Base-by-base conservation (phyloP, 768 basidiomycete genomes). In the Solioccasus polychromus region DNA sequence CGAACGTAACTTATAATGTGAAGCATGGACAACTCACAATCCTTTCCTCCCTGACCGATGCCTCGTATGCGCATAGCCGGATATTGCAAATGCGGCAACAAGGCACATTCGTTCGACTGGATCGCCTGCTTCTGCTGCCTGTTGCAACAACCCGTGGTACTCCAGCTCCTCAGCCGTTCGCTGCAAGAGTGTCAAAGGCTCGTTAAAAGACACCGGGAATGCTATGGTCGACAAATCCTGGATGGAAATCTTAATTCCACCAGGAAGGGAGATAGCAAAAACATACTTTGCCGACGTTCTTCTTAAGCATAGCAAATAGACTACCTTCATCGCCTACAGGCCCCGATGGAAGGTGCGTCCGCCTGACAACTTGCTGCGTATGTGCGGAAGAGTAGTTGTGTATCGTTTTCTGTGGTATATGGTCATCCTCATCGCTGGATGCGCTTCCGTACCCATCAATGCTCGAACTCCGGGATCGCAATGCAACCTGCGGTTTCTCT, bases 141-240 rank as follows among this genome's bases (percentile, higher is more conserved):
- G 77, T 29, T 75, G 71, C n/a, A 92, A 70, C 8, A 93, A 68
- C 34, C 73, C 68, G 40, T 78, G 74, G 54, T 92, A 92, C 68
- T 93, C 91, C 11, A 91, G 59, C 61, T 92, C 90, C 65, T 92
- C 91, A 0, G 90, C 90, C 25, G 78, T 73, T 51, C 87, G 74
- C 63, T 94, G 92, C 9, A 92, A 72, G 32, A 94, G 71, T 0
- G 86, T 88, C 28, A 94, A 65, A 24, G 91, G 91, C 55, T 94
- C 91, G 53, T 94, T 94, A 69, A 93, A 94, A 2, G 84, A 79
- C 3, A 93, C 88, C n/a, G 91, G 91, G 48, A 93, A 80, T 2
- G 85, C 74, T 23, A 92, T 84, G 26, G 85, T 83, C 12, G 88
- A 84, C 8, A 92, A 70, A 63, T 92, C 90, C 89, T 92, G 45